Evolutionary conservation across 2,329 filamentous ascomycete genomes (phyloP).

Genomic region (Lachnellula willkommii): DNA sequence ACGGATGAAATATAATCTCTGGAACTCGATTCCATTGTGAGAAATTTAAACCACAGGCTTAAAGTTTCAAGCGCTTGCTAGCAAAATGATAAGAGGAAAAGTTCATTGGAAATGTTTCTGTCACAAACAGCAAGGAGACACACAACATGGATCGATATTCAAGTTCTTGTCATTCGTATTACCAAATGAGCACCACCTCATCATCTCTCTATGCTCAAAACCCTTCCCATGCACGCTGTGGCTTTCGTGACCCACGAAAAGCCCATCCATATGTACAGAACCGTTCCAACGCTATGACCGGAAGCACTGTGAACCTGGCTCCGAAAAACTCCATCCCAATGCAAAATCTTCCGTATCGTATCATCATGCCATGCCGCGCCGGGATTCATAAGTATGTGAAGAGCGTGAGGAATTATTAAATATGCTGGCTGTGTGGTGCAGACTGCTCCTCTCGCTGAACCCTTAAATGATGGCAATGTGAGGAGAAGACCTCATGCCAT

Average conservation of each 20-base stretch:
- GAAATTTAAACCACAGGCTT: too few species aligned
- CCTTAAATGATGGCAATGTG: not conserved
- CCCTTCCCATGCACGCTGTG: not conserved
- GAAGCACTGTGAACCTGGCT: not conserved
- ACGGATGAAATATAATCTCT: too few species aligned
- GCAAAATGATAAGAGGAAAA: too few species aligned
- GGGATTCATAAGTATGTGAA: constrained; percentile 1
- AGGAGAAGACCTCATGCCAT: constrained; percentile 11
- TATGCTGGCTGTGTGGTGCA: not conserved
- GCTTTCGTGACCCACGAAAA: not conserved
- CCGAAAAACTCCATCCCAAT: constrained; percentile 5
- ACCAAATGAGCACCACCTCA: not conserved
- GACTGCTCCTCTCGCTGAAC: not conserved
- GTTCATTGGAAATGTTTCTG: too few species aligned
- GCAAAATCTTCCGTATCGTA: constrained; percentile 9
- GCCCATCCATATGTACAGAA: not conserved
- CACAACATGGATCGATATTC: not conserved
- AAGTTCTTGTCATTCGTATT: not conserved
- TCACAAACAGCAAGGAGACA: not conserved
- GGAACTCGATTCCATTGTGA: too few species aligned
- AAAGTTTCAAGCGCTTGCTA: too few species aligned
- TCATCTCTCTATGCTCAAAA: not conserved
- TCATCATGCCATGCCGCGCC: constrained; percentile 8
- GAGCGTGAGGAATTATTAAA: not conserved
- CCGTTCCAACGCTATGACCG: not conserved